These are phyloP conservation scores for Gypsophila paniculata DNA, from an alignment of 179 eudicot genomes.

Conservation along the genomic window DNA sequence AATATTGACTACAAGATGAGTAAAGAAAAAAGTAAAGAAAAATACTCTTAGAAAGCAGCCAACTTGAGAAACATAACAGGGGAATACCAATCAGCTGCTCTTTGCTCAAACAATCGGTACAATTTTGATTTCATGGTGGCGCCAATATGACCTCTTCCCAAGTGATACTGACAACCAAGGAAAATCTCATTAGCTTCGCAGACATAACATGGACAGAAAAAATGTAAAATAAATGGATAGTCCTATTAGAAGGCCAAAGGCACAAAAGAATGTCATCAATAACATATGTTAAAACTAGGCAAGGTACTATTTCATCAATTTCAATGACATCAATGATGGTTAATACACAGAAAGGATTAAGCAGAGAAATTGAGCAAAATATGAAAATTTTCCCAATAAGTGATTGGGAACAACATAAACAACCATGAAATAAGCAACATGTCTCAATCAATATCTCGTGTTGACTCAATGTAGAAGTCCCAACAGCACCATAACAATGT, in stretches of 20 bases:
- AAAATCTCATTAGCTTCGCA: slow-evolving; percentile 4
- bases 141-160: slow-evolving; percentile 92
- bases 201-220: not conserved
- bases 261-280: too few species aligned
- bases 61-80: slow-evolving; percentile 1
- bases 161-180: slow-evolving; percentile 53
- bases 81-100: slow-evolving; percentile 55
- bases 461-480: not conserved
- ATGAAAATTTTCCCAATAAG: too few species aligned
- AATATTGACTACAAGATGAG: slow-evolving; percentile 55
- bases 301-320: too few species aligned
- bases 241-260: not conserved
- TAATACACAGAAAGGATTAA: too few species aligned
- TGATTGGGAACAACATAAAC: not conserved
- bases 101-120: slow-evolving; percentile 64
- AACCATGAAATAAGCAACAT: not conserved
- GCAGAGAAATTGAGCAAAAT: too few species aligned
- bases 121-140: slow-evolving; percentile 63
- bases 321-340: not conserved
- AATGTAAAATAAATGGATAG: not conserved
- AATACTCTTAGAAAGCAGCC: slow-evolving; percentile 6
- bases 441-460: not conserved
- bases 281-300: too few species aligned
- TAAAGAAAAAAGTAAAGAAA: slow-evolving; percentile 20
- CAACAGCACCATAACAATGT: not conserved